Conservation (phyloP, 176 grass and related monocot genomes). For the Eleusine coracana region DNA sequence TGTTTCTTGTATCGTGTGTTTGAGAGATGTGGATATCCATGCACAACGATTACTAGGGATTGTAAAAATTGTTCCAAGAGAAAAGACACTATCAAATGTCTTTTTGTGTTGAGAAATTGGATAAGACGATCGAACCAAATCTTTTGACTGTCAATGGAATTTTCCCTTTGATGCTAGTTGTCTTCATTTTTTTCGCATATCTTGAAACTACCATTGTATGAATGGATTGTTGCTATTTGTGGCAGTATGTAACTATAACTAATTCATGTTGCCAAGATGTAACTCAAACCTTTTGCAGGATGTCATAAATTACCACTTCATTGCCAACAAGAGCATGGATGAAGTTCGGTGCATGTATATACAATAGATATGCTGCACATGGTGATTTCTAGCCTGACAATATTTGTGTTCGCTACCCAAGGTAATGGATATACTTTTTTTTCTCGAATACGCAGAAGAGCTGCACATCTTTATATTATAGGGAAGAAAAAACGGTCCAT, state of each 20-base stretch:
- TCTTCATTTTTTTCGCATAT: too few species aligned
- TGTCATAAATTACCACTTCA: constrained; percentile 76
- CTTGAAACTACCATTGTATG: not conserved
- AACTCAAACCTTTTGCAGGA: constrained; percentile 55
- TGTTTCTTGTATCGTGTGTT: not conserved
- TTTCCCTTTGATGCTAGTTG: too few species aligned
- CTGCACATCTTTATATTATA: too few species aligned
- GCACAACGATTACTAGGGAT: not conserved
- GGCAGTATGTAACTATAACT: not conserved
- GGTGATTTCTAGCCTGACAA: constrained; percentile 98
- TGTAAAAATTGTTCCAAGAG: not conserved
- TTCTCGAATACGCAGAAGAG: too few species aligned
- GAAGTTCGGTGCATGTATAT: constrained; percentile 93
- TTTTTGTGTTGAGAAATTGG: too few species aligned
- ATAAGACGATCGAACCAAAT: too few species aligned
- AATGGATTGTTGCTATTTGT: constrained; percentile 9
- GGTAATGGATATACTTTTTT: constrained; percentile 60
- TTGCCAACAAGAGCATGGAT: constrained; percentile 66
- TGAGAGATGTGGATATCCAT: not conserved
- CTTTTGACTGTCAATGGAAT: too few species aligned
- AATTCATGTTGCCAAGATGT: constrained; percentile 29
- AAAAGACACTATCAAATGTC: too few species aligned
- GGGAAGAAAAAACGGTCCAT: too few species aligned
- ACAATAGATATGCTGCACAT: constrained; percentile 83
- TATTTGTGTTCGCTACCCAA: constrained; percentile 78